These are phyloP conservation scores for Aspergillus bridgeri DNA, from an alignment of 495 filamentous ascomycete species.

Conservation along the genomic window DNA sequence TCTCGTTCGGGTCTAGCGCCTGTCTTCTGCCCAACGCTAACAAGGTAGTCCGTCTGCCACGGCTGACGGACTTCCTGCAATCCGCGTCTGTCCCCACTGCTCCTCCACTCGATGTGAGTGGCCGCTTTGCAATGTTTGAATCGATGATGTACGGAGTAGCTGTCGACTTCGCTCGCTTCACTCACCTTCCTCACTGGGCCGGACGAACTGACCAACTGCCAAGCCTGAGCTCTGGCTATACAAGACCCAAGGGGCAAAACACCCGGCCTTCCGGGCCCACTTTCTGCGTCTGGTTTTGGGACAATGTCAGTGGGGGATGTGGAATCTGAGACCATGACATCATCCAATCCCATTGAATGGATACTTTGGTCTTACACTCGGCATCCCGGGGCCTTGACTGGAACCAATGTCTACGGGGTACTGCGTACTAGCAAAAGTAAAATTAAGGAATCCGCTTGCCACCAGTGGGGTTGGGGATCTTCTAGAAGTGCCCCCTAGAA, in stretches of 20 bases:
- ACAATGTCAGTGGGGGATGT: constrained; percentile 1
- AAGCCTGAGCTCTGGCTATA: neutral
- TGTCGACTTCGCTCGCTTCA: neutral
- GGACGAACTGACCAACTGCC: too few species aligned
- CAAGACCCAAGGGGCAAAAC: neutral
- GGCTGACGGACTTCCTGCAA: constrained; percentile 2
- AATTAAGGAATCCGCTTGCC: constrained; percentile 7
- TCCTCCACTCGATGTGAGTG: constrained; percentile 3
- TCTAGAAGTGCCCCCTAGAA: constrained; percentile 5
- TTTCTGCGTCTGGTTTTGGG: neutral
- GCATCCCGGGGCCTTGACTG: constrained; percentile 6
- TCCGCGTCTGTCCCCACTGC: constrained; percentile 7
- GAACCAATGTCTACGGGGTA: neutral
- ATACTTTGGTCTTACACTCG: constrained; percentile 3
- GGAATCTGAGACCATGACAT: constrained; percentile 7
- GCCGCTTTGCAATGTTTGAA: neutral
- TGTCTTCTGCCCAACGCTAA: neutral
- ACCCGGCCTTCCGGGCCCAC: constrained; percentile 4
- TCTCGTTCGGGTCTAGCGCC: neutral
- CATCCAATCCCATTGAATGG: constrained; percentile 5
- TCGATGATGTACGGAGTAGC: neutral
- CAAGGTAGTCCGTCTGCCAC: neutral
- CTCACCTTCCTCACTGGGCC: neutral
- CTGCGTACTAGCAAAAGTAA: constrained; percentile 8
- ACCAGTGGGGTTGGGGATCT: constrained; percentile 9